Percentiles rank a stretch among this genome's conserved stretches.
phyloP scores from a whole-genome alignment of 495 filamentous ascomycete genomes.

The Penicillium antarcticum region DNA sequence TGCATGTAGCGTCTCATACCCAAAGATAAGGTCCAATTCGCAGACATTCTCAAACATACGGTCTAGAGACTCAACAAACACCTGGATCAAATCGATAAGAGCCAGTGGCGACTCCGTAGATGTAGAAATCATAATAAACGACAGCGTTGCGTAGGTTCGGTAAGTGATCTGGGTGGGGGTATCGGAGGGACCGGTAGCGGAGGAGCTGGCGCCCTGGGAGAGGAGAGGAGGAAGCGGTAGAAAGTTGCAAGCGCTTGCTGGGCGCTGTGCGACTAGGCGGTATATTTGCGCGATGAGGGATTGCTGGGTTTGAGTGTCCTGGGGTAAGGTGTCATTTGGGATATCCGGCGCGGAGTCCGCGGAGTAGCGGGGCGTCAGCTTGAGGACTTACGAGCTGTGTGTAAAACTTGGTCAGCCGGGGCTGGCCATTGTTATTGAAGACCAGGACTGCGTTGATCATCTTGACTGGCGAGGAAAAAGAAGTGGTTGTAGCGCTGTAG shows the following conservation, averaged over 20 bases:
- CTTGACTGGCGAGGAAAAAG: conserved; percentile 5
- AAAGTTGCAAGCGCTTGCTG: conserved; percentile 91
- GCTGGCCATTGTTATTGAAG: conserved; percentile 97
- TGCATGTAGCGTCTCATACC: conserved; percentile 95
- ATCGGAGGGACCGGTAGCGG: conserved; percentile 65
- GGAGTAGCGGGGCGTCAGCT: background rate
- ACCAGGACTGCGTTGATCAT: conserved; percentile 99
- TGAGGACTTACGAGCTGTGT: conserved; percentile 75
- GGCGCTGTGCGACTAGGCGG: conserved; percentile 87
- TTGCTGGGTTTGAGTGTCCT: conserved; percentile 96
- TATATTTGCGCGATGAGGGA: conserved; percentile 96
- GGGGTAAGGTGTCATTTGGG: conserved; percentile 9
- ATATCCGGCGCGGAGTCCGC: background rate
- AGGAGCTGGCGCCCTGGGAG: conserved; percentile 58
- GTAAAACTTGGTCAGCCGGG: conserved; percentile 97
- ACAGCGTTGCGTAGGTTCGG: conserved; percentile 96
- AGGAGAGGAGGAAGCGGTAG: conserved; percentile 75
- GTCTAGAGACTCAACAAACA: conserved; percentile 94
- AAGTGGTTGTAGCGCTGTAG: background rate
- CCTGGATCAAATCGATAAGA: conserved; percentile 93
- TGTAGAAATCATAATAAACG: conserved; percentile 98
- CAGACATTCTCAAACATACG: conserved; percentile 97
- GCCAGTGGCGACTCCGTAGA: conserved; percentile 94
- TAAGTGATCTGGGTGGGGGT: conserved; percentile 95
- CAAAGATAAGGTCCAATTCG: conserved; percentile 97